Percentiles rank a stretch among this genome's conserved stretches.
phyloP scores from a whole-genome alignment of 2,329 filamentous ascomycete genomes.

The Lecanicillium sp. region DNA sequence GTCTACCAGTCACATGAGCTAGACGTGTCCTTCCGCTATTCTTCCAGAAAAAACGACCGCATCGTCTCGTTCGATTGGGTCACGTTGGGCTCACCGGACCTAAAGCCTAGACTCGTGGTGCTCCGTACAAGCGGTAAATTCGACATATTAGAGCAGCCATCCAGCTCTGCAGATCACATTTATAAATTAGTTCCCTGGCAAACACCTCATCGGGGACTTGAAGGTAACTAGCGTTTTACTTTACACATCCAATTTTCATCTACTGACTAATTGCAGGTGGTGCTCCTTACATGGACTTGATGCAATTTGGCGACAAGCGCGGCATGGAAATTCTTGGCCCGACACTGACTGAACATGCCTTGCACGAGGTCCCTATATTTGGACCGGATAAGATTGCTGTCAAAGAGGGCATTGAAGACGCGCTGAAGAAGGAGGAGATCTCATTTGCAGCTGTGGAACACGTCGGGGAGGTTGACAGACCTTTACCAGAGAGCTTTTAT shows the following conservation, averaged over 20 bases:
- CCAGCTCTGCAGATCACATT: conserved; percentile 48
- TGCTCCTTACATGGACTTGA: conserved; percentile 44
- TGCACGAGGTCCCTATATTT: conserved; percentile 50
- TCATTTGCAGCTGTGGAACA: conserved; percentile 27
- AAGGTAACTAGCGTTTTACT: conserved; percentile 29
- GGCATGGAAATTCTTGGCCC: conserved; percentile 46
- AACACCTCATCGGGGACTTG: conserved; percentile 47
- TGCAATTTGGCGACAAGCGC: conserved; percentile 51
- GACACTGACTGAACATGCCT: conserved; percentile 43
- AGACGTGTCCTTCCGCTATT: conserved; percentile 49
- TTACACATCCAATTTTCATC: background rate
- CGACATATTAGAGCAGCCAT: conserved; percentile 55
- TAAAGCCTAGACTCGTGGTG: conserved; percentile 51
- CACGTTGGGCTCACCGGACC: conserved; percentile 45
- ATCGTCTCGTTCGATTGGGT: conserved; percentile 65
- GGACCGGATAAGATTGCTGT: conserved; percentile 41
- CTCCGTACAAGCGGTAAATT: conserved; percentile 53
- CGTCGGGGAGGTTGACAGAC: conserved; percentile 23
- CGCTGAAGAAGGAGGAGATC: conserved; percentile 27
- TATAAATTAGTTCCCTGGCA: conserved; percentile 56
- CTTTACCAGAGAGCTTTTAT: conserved; percentile 33
- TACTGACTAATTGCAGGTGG: conserved; percentile 34
- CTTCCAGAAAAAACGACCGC: conserved; percentile 45
- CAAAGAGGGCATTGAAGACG: conserved; percentile 31
- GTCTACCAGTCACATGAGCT: conserved; percentile 54